Evolutionary conservation across 768 basidiomycete species (phyloP).

Genomic region (Pisolithus orientalis): DNA sequence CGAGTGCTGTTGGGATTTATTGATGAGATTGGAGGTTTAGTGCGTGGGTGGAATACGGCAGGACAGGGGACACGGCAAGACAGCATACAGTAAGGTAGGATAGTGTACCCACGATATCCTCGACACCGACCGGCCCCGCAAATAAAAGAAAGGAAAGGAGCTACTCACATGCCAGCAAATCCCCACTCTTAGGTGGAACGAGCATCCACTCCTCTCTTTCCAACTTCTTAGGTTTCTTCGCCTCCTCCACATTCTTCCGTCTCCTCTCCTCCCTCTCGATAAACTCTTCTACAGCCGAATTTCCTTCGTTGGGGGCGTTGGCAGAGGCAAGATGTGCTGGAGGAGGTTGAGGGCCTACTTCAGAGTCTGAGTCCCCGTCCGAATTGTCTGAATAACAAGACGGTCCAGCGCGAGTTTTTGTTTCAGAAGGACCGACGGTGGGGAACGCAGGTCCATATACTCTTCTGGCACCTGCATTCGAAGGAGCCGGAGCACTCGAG

Average conservation of each 20-base stretch:
- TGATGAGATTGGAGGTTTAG: background rate
- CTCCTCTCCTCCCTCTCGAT: conserved; percentile 79
- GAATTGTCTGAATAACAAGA: conserved; percentile 19
- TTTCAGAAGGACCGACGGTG: conserved; percentile 8
- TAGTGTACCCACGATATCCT: too few species aligned
- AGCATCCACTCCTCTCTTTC: conserved; percentile 98
- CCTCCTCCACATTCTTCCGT: conserved; percentile 71
- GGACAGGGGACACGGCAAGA: background rate
- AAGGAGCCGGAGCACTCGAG: background rate
- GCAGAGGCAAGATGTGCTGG: conserved; percentile 27
- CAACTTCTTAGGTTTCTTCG: conserved; percentile 66
- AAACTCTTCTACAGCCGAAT: conserved; percentile 75
- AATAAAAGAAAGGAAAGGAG: background rate
- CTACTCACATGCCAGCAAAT: conserved; percentile 32
- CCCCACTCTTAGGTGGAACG: conserved; percentile 79
- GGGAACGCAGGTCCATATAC: conserved; percentile 48
- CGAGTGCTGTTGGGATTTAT: conserved; percentile 51
- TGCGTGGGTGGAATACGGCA: background rate
- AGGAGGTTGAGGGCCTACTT: conserved; percentile 79
- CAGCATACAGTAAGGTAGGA: too few species aligned
- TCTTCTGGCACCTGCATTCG: conserved; percentile 15
- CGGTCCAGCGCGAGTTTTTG: background rate
- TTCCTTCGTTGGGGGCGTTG: conserved; percentile 29
- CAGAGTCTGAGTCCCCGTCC: conserved; percentile 65
- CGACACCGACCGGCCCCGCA: background rate